phyloP scores from a whole-genome alignment of 768 basidiomycete genomes.

The Auricularia sp. region DNA sequence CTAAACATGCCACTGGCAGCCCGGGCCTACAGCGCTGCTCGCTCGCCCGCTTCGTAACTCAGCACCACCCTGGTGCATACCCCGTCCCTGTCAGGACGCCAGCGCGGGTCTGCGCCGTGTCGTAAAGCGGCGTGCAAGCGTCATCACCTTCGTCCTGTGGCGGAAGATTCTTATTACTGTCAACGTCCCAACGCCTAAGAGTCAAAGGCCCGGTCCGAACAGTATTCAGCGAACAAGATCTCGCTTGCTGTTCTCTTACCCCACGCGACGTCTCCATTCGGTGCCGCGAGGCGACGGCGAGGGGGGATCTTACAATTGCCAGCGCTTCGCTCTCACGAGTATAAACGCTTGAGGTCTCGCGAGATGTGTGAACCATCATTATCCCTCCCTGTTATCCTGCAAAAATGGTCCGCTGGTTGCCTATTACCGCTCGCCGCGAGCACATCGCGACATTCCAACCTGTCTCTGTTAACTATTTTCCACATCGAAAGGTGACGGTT shows the following conservation, averaged over 20 bases:
- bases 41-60: not conserved
- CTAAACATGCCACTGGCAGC: not conserved
- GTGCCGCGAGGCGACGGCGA: not conserved
- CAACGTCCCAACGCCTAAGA: not conserved
- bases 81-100: not conserved
- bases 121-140: not conserved
- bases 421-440: not conserved
- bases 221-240: not conserved
- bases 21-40: not conserved
- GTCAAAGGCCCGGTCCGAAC: not conserved
- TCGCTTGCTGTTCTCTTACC: not conserved
- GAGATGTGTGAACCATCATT: not conserved
- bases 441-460: not conserved
- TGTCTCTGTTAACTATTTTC: constrained; percentile 20
- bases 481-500: constrained; percentile 9
- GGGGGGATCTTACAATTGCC: not conserved
- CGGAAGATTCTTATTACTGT: not conserved
- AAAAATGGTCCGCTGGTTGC: not conserved
- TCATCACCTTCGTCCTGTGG: not conserved
- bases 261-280: not conserved
- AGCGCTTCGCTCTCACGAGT: not conserved
- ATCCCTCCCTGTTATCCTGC: not conserved
- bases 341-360: not conserved
- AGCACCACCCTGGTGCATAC: not conserved
- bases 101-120: not conserved